These are phyloP conservation scores for Triticum timopheevii DNA, from an alignment of 176 grass and related monocot genomes.

Conservation along the genomic window DNA sequence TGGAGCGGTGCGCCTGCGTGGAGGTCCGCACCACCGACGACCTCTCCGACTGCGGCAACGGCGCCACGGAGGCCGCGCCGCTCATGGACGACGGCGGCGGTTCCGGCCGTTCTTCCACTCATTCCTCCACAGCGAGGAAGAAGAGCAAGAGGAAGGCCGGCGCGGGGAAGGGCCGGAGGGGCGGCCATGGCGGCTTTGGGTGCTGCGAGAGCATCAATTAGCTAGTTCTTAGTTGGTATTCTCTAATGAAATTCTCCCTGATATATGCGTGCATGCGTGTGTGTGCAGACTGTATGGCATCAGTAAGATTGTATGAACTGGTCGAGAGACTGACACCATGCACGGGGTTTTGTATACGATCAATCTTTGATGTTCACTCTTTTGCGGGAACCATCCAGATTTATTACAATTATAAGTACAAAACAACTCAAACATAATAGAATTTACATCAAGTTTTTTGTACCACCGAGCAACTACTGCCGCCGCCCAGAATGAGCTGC, in stretches of 20 bases:
- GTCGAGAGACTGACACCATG: no score
- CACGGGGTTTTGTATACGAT: no score
- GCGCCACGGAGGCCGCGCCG: not conserved
- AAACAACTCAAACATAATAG: no score
- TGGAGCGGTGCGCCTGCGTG: conserved; percentile 33
- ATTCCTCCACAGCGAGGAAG: not conserved
- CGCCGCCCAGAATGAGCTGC: no score
- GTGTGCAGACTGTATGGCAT: not conserved
- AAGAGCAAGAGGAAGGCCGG: not conserved
- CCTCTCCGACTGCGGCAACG: no score
- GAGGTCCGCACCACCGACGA: conserved; percentile 15
- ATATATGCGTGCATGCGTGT: not conserved
- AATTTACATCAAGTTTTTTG: no score
- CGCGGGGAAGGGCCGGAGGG: not conserved
- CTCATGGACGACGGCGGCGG: not conserved
- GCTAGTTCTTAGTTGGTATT: no score
- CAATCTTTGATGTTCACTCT: no score
- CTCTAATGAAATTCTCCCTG: no score
- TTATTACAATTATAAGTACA: no score
- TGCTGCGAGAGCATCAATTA: conserved; percentile 11
- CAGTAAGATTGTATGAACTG: not conserved
- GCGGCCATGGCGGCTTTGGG: not conserved
- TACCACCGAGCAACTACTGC: no score
- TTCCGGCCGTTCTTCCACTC: not conserved
- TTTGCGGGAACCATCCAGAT: no score